Base-by-base conservation (phyloP, 441 rosid genomes). In the Eutrema salsugineum region DNA sequence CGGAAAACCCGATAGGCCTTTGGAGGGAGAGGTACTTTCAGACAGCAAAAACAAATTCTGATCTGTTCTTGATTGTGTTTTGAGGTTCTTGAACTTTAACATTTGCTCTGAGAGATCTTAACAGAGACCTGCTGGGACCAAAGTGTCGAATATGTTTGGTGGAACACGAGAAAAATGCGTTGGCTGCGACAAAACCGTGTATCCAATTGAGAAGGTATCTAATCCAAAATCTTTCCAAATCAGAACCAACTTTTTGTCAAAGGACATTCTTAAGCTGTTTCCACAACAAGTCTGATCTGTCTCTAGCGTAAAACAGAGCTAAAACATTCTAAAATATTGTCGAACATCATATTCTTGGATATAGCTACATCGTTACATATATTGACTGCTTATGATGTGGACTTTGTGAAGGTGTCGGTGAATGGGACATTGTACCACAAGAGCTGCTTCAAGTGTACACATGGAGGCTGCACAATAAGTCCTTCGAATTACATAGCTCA, bases 401-500 rank as follows among this genome's bases (percentile, higher is more conserved):
- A 24, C 5, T 16, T 14, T n/a, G 43, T 74, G 57, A 77, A 93
- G 98, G 98, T 94, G 68, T 83, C 98, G 4, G 98, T 94, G 81
- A 94, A 94, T 79, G 98, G 97, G 48, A 92, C 93, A 66, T 83
- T 93, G 39, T 94, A 92, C 80, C 98, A 90, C 76, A 90, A 81
- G 84, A 92, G 94, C 79, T 94, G 99, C 75, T 94, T 94, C 96
- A 94, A 94, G 84, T 94, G 98, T 81, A 91, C 83, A 46, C 97
- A 93, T 77, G 98, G 98, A 75, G 97, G 98, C 6, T 93, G 98
- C 44, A 81, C 82, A 8, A 91, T 93, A 43, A 93, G 97, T 77
- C 98, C 96, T 6, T 93, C 98, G 27, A 93, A 91, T 82, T 91
- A 93, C 73, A 79, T 89, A 56, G 98, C 98, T 16, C 97, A 94